Conservation (phyloP, 2,329 filamentous ascomycete genomes). For the Aspergillus oerlinghausenensis region DNA sequence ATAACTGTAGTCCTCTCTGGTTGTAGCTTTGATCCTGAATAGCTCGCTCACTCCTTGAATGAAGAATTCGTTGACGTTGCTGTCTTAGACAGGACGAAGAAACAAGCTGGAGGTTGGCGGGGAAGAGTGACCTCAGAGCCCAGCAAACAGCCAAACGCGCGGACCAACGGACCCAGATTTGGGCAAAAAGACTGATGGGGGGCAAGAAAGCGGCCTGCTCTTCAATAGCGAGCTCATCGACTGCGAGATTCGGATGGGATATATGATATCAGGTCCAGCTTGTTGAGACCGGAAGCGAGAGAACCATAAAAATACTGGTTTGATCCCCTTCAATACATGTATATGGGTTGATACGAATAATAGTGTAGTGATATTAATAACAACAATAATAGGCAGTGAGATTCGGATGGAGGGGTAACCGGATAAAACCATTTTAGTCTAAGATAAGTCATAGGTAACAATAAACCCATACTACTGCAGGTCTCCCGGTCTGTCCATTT, state of each 20-base stretch:
- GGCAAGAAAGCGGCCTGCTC: conserved; percentile 11
- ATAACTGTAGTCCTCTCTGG: neutral
- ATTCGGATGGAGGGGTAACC: neutral
- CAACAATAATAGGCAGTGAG: neutral
- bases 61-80: neutral
- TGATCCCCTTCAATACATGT: neutral
- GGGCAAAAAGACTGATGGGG: conserved; percentile 7
- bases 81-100: neutral
- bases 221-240: conserved; percentile 29
- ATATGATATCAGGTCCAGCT: neutral
- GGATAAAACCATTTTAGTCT: neutral
- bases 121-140: conserved; percentile 16
- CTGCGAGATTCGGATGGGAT: conserved; percentile 1
- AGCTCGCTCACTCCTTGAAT: neutral
- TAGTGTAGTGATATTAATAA: neutral
- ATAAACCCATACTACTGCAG: neutral
- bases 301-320: neutral
- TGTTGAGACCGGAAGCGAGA: neutral
- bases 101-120: conserved; percentile 7
- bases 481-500: neutral
- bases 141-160: conserved; percentile 10
- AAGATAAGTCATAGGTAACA: neutral
- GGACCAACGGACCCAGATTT: conserved; percentile 15
- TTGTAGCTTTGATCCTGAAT: neutral
- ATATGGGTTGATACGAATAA: neutral